Conservation (phyloP, 108 stramenopile genomes). For the Schizochytrium sp. region DNA sequence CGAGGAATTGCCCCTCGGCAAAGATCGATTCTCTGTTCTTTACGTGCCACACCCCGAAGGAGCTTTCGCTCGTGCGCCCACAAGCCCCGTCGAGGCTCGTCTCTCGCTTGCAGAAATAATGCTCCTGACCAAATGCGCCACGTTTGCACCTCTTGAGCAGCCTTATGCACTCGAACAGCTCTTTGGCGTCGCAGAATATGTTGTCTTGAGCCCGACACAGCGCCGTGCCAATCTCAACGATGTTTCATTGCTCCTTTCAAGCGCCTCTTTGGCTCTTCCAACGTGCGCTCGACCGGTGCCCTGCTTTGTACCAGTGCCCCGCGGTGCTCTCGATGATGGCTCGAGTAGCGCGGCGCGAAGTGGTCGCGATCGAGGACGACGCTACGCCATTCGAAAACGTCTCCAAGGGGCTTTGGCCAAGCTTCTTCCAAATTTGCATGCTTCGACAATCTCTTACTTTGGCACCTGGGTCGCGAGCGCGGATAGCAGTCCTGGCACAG, state of each 20-base stretch:
- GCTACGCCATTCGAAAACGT: not conserved
- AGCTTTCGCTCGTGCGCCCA: not conserved
- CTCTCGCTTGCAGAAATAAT: not conserved
- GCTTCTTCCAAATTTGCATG: not conserved
- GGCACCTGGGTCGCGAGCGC: not conserved
- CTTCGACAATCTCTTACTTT: not conserved
- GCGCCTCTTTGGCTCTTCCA: not conserved
- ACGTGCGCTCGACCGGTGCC: not conserved
- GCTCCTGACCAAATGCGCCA: not conserved
- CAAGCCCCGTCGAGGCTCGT: not conserved
- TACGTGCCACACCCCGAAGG: not conserved
- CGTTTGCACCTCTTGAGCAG: not conserved
- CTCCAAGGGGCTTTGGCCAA: not conserved
- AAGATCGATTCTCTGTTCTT: not conserved
- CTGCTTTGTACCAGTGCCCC: not conserved
- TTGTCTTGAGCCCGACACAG: not conserved
- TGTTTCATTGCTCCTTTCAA: not conserved
- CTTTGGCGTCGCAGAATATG: not conserved
- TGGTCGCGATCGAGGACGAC: not conserved
- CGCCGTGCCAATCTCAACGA: not conserved
- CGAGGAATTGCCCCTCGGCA: not conserved
- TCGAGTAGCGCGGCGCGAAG: not conserved
- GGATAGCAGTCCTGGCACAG: not conserved
- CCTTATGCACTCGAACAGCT: not conserved
- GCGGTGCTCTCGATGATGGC: not conserved